Conservation (phyloP, 331 rosid genomes). For the Telfairia occidentalis region DNA sequence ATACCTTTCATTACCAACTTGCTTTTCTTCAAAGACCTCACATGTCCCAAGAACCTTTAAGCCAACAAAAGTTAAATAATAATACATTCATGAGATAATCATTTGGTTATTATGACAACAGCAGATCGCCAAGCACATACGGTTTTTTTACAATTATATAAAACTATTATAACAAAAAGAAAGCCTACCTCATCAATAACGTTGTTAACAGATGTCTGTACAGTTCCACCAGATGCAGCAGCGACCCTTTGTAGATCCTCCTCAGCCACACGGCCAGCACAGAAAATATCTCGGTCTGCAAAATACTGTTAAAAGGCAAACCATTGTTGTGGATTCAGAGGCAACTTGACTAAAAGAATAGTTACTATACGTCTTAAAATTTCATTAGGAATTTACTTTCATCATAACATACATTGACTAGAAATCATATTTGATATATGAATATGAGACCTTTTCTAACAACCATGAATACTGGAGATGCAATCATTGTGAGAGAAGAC, state of each 20-base stretch:
- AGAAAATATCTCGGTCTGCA: slow-evolving; percentile 95
- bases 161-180: background rate
- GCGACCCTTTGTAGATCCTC: slow-evolving; percentile 89
- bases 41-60: slow-evolving; percentile 90
- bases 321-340: background rate
- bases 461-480: background rate
- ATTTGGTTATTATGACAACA: background rate
- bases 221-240: slow-evolving; percentile 94
- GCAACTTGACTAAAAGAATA: background rate
- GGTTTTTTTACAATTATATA: background rate
- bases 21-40: slow-evolving; percentile 84
- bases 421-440: no score
- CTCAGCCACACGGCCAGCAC: slow-evolving; percentile 98
- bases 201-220: slow-evolving; percentile 89
- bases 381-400: background rate
- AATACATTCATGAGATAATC: background rate
- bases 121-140: background rate
- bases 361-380: background rate
- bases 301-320: slow-evolving; percentile 62
- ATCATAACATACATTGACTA: background rate
- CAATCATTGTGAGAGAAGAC: background rate
- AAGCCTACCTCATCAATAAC: slow-evolving; percentile 67
- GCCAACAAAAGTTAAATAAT: slow-evolving; percentile 1
- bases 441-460: background rate
- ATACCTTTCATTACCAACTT: slow-evolving; percentile 96